Percentiles rank a stretch among this genome's conserved stretches.
Evolutionary conservation across 257 asterid species (phyloP).

Genomic region (Thymus mandschuricus): DNA sequence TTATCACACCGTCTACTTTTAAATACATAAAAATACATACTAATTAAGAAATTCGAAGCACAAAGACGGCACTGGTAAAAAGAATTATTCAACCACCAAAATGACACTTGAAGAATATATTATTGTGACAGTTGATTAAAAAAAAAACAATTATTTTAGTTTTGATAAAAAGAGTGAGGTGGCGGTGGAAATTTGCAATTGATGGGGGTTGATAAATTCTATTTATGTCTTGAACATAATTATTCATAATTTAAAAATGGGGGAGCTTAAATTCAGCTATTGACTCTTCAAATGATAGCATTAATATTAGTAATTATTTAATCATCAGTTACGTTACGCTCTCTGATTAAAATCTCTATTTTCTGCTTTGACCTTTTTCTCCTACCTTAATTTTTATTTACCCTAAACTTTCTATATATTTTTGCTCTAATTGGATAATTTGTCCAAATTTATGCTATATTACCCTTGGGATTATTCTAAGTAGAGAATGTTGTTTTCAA

Average conservation of each 20-base stretch:
- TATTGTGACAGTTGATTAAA: background rate
- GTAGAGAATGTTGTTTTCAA: background rate
- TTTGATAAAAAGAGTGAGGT: slow-evolving; percentile 20
- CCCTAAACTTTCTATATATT: background rate
- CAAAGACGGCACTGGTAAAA: background rate
- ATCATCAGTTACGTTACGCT: slow-evolving; percentile 35
- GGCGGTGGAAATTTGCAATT: slow-evolving; percentile 31
- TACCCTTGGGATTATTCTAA: background rate
- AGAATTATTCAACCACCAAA: background rate
- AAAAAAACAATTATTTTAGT: too few relatives aligned
- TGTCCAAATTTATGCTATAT: too few relatives aligned
- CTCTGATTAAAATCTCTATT: slow-evolving; percentile 8
- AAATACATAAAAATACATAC: too few relatives aligned
- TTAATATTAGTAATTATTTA: slow-evolving; percentile 29
- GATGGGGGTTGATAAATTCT: slow-evolving; percentile 42
- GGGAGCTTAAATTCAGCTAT: slow-evolving; percentile 44
- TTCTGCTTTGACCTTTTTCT: slow-evolving; percentile 25
- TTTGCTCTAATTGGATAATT: background rate
- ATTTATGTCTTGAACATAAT: slow-evolving; percentile 39
- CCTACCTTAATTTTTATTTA: background rate
- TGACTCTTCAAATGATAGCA: slow-evolving; percentile 45
- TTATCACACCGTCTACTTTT: too few relatives aligned
- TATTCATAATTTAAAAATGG: slow-evolving; percentile 35
- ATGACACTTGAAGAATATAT: background rate
- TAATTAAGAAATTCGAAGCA: too few relatives aligned